Percentiles rank a stretch among this genome's conserved stretches.
These are phyloP conservation scores for Phialemoniopsis sp. DNA, from an alignment of 2,329 filamentous ascomycete species.

Conservation along the genomic window DNA sequence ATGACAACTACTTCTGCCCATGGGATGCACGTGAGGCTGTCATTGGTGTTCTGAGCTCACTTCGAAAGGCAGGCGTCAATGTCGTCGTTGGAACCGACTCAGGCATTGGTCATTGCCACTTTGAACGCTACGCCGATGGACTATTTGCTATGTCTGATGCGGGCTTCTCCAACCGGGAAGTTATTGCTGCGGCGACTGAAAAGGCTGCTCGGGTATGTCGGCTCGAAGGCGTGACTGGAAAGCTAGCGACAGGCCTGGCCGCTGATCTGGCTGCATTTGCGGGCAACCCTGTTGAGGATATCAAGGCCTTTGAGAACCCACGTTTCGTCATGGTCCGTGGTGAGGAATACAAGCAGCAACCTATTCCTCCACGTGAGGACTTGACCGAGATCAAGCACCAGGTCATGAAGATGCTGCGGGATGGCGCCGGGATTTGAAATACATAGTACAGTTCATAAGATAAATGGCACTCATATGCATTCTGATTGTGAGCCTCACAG, in stretches of 20 bases:
- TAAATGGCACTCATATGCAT: too few species aligned
- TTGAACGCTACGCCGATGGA: slow-evolving; percentile 10
- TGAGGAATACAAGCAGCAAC: slow-evolving; percentile 1
- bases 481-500: too few species aligned
- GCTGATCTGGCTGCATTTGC: slow-evolving; percentile 7
- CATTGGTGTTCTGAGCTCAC: slow-evolving; percentile 5
- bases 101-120: slow-evolving; percentile 4
- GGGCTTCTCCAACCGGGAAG: slow-evolving; percentile 6
- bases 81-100: slow-evolving; percentile 6
- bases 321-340: slow-evolving; percentile 7
- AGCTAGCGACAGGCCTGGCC: slow-evolving; percentile 5
- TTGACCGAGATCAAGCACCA: slow-evolving; percentile 5
- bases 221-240: slow-evolving; percentile 6
- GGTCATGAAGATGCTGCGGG: slow-evolving; percentile 5
- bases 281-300: slow-evolving; percentile 6
- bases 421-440: slow-evolving; percentile 1
- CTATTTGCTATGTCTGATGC: slow-evolving; percentile 7
- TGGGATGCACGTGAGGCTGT: slow-evolving; percentile 8
- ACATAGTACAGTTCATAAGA: neutral
- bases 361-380: slow-evolving; percentile 1
- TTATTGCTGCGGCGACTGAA: slow-evolving; percentile 6
- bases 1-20: slow-evolving; percentile 8
- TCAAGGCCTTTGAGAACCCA: slow-evolving; percentile 1
- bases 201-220: slow-evolving; percentile 6
- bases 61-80: slow-evolving; percentile 6